A percentile compares a stretch with the other conserved stretches of the same genome.
Conservation (phyloP, 148 eudicot species). For the Rhododendron henanense region DNA sequence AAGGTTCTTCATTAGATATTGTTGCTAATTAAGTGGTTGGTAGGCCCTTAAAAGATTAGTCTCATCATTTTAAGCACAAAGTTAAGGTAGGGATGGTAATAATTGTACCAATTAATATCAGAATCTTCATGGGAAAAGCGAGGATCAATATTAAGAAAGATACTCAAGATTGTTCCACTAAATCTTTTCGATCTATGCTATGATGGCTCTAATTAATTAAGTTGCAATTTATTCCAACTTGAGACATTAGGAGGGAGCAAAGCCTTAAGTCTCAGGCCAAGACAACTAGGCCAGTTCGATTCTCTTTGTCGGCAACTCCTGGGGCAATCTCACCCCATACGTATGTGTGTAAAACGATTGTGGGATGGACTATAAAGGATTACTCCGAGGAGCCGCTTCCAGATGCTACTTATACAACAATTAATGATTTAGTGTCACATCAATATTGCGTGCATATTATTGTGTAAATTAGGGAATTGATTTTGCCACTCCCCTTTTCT, state of each 20-base stretch:
- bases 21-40: neutral
- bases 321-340: no score
- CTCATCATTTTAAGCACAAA: slow-evolving; percentile 1
- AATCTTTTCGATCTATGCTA: neutral
- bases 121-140: slow-evolving; percentile 4
- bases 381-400: no score
- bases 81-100: neutral
- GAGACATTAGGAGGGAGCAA: neutral
- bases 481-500: no score
- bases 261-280: no score
- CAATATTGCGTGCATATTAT: no score
- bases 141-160: slow-evolving; percentile 1
- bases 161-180: neutral
- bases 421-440: no score
- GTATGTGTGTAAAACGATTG: no score
- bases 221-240: neutral
- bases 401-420: no score
- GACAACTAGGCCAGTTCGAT: no score
- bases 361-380: no score
- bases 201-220: neutral
- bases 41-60: slow-evolving; percentile 9
- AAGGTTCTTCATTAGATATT: neutral
- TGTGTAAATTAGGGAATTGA: no score
- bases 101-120: neutral
- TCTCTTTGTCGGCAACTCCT: no score